phyloP scores from a whole-genome alignment of 2,329 filamentous ascomycete species.

The Cadophora sp. region DNA sequence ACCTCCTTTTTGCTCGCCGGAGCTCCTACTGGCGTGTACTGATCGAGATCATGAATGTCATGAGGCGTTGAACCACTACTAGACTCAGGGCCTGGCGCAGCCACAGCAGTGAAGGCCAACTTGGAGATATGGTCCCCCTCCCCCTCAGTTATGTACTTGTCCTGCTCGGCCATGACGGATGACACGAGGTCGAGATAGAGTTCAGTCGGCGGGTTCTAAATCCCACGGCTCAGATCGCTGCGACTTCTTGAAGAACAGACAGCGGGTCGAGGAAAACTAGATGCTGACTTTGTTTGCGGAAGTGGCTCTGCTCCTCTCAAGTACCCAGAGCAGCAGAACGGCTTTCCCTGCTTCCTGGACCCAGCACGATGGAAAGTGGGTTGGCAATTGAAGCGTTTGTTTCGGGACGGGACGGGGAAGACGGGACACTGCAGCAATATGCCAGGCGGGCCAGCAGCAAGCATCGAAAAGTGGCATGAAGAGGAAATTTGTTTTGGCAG shows the following conservation, averaged over 20 bases:
- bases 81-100: conserved; percentile 28
- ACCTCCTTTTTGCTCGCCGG: conserved; percentile 41
- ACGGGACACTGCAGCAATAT: conserved; percentile 6
- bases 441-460: too few species aligned
- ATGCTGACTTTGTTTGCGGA: background rate
- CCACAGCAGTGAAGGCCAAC: conserved; percentile 37
- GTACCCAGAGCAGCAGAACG: conserved; percentile 6
- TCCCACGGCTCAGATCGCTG: background rate
- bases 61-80: conserved; percentile 25
- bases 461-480: conserved; percentile 6
- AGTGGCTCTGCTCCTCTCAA: conserved; percentile 5
- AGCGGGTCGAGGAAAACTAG: conserved; percentile 10
- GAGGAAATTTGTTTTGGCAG: conserved; percentile 1
- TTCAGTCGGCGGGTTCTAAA: conserved; percentile 5
- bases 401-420: background rate
- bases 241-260: conserved; percentile 7
- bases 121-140: conserved; percentile 33
- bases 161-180: conserved; percentile 23
- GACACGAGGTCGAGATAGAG: conserved; percentile 5
- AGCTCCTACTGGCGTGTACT: conserved; percentile 26
- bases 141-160: conserved; percentile 19
- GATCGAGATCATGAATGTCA: conserved; percentile 32
- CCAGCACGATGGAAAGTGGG: background rate
- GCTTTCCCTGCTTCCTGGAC: background rate
- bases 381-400: background rate